Percentiles rank a stretch among this genome's conserved stretches.
Evolutionary conservation across 805 yeast genomes (phyloP).

Genomic region (Pichia ethanolica): DNA sequence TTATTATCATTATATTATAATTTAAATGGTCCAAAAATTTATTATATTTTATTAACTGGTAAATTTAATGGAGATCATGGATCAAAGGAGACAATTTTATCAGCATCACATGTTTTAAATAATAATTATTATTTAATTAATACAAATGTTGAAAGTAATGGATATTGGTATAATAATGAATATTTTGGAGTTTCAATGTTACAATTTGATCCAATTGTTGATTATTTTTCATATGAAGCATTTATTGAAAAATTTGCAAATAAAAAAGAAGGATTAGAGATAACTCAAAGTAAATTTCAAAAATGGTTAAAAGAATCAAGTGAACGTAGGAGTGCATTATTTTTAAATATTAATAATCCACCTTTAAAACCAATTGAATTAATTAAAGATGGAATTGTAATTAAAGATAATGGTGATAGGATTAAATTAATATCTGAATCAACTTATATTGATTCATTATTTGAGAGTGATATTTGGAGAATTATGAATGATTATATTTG

Average conservation of each 20-base stretch:
- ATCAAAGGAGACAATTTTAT: constrained; percentile 46
- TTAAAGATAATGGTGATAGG: constrained; percentile 28
- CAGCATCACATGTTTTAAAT: constrained; percentile 38
- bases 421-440: constrained; percentile 22
- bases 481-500: constrained; percentile 29
- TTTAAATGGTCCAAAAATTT: constrained; percentile 36
- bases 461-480: constrained; percentile 24
- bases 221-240: constrained; percentile 23
- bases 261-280: constrained; percentile 8
- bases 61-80: constrained; percentile 37
- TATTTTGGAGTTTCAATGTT: constrained; percentile 48
- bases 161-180: constrained; percentile 31
- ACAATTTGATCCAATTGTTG: constrained; percentile 43
- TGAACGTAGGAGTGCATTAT: constrained; percentile 22
- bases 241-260: constrained; percentile 17
- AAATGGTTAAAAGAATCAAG: constrained; percentile 18
- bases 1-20: constrained; percentile 44
- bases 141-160: constrained; percentile 39
- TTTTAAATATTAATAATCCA: constrained; percentile 29
- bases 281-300: constrained; percentile 15
- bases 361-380: constrained; percentile 27
- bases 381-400: constrained; percentile 18
- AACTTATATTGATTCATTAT: constrained; percentile 13
- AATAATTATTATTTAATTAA: constrained; percentile 40
- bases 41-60: constrained; percentile 29